Evolutionary conservation across 1,284 basidiomycete genomes (phyloP).

Genomic region (Volvariella surrecta): DNA sequence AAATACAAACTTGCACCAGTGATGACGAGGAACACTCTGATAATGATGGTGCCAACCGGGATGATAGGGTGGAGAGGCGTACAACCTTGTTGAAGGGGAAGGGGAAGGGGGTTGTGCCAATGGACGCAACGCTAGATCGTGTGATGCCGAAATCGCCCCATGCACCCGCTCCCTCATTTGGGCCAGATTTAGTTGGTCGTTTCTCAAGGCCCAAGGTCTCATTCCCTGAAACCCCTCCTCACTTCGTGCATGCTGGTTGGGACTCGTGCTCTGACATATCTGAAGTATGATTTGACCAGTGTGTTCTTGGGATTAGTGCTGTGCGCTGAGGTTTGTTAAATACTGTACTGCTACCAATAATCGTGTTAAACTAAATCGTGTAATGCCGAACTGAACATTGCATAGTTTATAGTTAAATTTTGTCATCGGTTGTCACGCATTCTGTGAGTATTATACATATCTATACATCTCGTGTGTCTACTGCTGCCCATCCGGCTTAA

Average conservation of each 20-base stretch:
- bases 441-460: conserved; percentile 6
- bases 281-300: conserved; percentile 11
- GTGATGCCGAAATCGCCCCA: no score
- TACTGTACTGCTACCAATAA: neutral
- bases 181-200: neutral
- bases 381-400: neutral
- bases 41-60: no score
- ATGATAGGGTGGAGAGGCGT: no score
- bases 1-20: no score
- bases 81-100: no score
- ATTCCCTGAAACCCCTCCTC: conserved; percentile 24
- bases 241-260: conserved; percentile 51
- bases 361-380: neutral
- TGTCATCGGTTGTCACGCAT: neutral
- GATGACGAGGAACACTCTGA: no score
- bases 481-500: conserved; percentile 73
- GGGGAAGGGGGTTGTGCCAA: no score
- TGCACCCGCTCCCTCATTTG: no score
- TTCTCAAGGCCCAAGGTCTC: conserved; percentile 25
- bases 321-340: neutral
- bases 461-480: conserved; percentile 16
- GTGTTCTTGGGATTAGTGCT: neutral
- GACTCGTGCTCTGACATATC: conserved; percentile 41
- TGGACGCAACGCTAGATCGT: no score
- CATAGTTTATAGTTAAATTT: neutral